Conservation (phyloP, 169 alveolate genomes). For the Cryptosporidium ubiquitum region DNA sequence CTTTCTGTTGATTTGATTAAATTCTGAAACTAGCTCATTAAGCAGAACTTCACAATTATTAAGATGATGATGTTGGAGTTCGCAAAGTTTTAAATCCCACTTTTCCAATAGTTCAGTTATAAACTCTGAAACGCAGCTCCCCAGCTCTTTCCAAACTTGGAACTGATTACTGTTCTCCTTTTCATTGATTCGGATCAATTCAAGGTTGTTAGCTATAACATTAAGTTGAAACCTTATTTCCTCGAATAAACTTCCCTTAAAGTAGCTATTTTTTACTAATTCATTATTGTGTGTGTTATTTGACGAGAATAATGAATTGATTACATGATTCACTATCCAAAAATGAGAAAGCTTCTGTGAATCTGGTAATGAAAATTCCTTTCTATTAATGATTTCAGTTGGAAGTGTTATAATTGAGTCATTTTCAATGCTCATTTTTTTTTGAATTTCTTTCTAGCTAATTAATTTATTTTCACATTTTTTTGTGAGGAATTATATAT, state of each 20-base stretch:
- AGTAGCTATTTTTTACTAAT: neutral
- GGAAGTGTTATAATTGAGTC: constrained; percentile 13
- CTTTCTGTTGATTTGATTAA: neutral
- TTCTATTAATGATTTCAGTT: neutral
- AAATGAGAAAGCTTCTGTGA: constrained; percentile 37
- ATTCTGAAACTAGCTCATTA: constrained; percentile 4
- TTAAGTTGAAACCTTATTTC: constrained; percentile 21
- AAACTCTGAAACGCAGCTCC: constrained; percentile 32
- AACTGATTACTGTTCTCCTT: neutral
- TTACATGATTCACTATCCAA: constrained; percentile 59
- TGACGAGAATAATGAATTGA: constrained; percentile 33
- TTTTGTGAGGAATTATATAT: constrained; percentile 3
- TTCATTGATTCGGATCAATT: constrained; percentile 2
- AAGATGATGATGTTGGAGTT: constrained; percentile 43
- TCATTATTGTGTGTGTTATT: constrained; percentile 3
- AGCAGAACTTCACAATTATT: constrained; percentile 39
- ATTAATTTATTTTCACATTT: neutral
- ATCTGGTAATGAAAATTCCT: neutral
- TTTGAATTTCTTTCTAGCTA: neutral
- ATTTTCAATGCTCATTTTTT: neutral
- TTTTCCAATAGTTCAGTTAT: constrained; percentile 34
- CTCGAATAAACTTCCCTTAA: constrained; percentile 30
- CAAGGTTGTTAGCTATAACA: constrained; percentile 16
- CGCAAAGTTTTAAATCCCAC: constrained; percentile 51
- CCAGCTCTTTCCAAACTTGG: constrained; percentile 40